A percentile compares a stretch with the other conserved stretches of the same genome.
Evolutionary conservation across 208 protist genomes (phyloP).

Genomic region (Trichomonas gallinae): DNA sequence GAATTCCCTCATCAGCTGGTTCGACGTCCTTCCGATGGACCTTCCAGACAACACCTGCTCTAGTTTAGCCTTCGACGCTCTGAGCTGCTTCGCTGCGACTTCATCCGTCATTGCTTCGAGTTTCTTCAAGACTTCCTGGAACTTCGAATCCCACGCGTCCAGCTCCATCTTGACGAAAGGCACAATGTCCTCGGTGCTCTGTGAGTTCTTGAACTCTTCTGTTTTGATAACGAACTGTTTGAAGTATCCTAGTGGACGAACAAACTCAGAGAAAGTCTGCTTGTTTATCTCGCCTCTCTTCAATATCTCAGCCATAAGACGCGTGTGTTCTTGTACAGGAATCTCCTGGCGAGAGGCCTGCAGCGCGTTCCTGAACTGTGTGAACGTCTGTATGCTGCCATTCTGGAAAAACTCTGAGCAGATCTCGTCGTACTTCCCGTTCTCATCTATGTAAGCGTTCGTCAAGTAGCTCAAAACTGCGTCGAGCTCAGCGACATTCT

Average conservation of each 20-base stretch:
- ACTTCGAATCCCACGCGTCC: not conserved
- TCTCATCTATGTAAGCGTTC: not conserved
- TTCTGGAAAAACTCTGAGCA: not conserved
- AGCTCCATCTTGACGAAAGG: not conserved
- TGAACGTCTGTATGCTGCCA: not conserved
- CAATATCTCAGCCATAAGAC: not conserved
- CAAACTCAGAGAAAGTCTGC: not conserved
- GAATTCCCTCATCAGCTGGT: not conserved
- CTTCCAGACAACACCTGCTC: not conserved
- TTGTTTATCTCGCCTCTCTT: not conserved
- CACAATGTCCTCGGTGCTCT: not conserved
- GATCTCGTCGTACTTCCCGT: not conserved
- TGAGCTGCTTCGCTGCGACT: not conserved
- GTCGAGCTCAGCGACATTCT: not conserved
- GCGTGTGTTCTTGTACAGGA: not conserved
- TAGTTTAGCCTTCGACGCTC: not conserved
- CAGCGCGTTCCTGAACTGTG: not conserved
- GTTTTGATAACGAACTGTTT: not conserved
- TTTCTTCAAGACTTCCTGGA: not conserved
- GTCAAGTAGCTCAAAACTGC: not conserved
- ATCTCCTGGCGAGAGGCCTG: not conserved
- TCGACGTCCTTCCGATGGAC: not conserved
- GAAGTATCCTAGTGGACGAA: not conserved
- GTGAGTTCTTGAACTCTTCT: not conserved
- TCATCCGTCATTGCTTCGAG: not conserved